phyloP scores from a whole-genome alignment of 2,329 filamentous ascomycete genomes.

The Plectosphaerella plurivora region DNA sequence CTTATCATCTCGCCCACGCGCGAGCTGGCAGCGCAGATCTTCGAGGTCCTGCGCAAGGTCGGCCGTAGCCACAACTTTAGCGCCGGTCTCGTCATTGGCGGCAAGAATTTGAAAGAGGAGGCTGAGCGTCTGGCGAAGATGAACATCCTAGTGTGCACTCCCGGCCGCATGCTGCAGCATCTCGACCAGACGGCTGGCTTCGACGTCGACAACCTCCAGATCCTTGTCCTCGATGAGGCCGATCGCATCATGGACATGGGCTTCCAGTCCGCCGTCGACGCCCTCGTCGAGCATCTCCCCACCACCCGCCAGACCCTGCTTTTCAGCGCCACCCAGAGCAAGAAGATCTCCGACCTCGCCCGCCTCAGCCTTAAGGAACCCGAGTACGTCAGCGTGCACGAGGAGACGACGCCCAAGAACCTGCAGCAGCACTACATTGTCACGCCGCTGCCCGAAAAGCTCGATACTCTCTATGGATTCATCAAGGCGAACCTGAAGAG shows the following conservation, averaged over 20 bases:
- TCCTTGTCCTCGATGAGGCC: conserved; percentile 91
- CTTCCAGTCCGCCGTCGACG: conserved; percentile 85
- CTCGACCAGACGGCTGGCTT: conserved; percentile 89
- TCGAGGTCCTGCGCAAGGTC: conserved; percentile 86
- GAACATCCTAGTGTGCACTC: conserved; percentile 97
- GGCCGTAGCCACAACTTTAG: conserved; percentile 87
- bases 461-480: conserved; percentile 91
- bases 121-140: conserved; percentile 79
- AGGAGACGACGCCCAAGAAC: conserved; percentile 76
- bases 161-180: conserved; percentile 91
- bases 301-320: conserved; percentile 83
- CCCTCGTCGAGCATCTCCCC: conserved; percentile 87
- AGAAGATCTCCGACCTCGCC: conserved; percentile 86
- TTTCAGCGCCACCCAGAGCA: conserved; percentile 95
- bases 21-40: conserved; percentile 94
- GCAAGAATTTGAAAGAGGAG: conserved; percentile 84
- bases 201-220: conserved; percentile 84
- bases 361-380: conserved; percentile 83
- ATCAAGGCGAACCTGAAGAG: conserved; percentile 85
- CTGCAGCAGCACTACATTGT: conserved; percentile 90
- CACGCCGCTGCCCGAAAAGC: conserved; percentile 79
- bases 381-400: conserved; percentile 93
- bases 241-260: conserved; percentile 98
- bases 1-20: conserved; percentile 91
- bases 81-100: conserved; percentile 88